Evolutionary conservation across 2,329 filamentous ascomycete species (phyloP).

Genomic region (Claviceps paspali): DNA sequence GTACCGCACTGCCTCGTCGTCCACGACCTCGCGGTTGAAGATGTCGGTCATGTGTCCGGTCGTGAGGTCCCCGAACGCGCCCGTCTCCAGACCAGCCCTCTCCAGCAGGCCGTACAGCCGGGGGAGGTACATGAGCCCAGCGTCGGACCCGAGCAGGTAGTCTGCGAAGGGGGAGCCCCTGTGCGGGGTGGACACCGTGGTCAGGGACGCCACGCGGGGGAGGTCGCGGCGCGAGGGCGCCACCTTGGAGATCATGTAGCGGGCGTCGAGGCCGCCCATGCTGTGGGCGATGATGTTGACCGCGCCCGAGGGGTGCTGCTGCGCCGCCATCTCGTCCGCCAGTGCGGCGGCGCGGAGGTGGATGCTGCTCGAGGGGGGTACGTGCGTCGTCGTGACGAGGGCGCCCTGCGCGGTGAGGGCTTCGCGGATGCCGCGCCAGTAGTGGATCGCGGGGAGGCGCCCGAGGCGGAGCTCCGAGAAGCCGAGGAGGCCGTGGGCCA

Average conservation of each 20-base stretch:
- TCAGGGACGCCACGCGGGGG: slow-evolving; percentile 35
- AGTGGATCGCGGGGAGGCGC: slow-evolving; percentile 39
- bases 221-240: too few species aligned
- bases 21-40: slow-evolving; percentile 43
- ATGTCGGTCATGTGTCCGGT: slow-evolving; percentile 38
- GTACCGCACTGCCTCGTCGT: slow-evolving; percentile 38
- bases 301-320: slow-evolving; percentile 18
- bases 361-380: slow-evolving; percentile 46
- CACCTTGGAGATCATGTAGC: slow-evolving; percentile 45
- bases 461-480: slow-evolving; percentile 42
- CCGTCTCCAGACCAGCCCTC: slow-evolving; percentile 37
- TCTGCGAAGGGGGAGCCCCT: slow-evolving; percentile 41
- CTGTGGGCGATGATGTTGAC: slow-evolving; percentile 66
- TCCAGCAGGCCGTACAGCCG: slow-evolving; percentile 38
- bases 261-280: slow-evolving; percentile 50
- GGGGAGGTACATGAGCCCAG: slow-evolving; percentile 31
- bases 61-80: slow-evolving; percentile 46
- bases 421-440: slow-evolving; percentile 50
- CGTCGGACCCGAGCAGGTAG: slow-evolving; percentile 26
- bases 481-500: slow-evolving; percentile 50
- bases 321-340: slow-evolving; percentile 30
- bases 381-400: slow-evolving; percentile 42
- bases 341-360: slow-evolving; percentile 43
- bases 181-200: slow-evolving; percentile 41
- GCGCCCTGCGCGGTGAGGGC: slow-evolving; percentile 37